Base-by-base conservation (phyloP, 768 basidiomycete species). In the Suillus alpinus region DNA sequence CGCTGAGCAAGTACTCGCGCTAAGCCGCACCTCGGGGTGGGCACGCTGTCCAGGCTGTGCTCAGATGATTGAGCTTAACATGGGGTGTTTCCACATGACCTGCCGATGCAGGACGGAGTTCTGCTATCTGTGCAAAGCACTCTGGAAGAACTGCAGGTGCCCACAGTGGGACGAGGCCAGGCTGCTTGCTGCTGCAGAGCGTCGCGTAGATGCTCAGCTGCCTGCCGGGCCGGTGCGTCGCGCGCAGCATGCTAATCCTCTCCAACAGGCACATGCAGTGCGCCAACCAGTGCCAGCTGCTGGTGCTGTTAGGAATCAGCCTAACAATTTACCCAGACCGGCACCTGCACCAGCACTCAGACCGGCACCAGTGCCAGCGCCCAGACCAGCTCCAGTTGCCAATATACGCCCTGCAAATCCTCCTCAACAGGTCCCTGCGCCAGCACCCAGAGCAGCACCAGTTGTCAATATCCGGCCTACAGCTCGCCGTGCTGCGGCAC, bases 121-220 rank as follows among this genome's bases (percentile, higher is more conserved):
- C 47, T 79, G 78, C 63, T 80, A 79, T 52, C 62, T 85, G 76
- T 79, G 85, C 76, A 56, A 78, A 76, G 79, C 66, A 26, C 74
- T 60, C 3, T 92, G 89, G 89, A 89, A 88, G 73, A 77, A 72
- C 1, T 92, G 90, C 64, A 14, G 0, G 0, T 91, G 89, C 63
- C 77, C 79, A 0, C 85, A 87, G 60, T 91, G 88, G 87, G 87
- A 89, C 23, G 89, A 89, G 65, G 36, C 31, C 3, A 58, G 63
- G 6, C 29, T 73, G 13, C 12, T 80, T 34, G 74, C 63, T 3
- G 79, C 75, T 4, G 86, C 85, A 0, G 74, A 78, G 59, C 73
- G 74, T 32, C 74, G 81, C 23, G 83, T 83, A 20, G 76, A 81
- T 39, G 67, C 70, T 10, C 72, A 69, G 32, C 60, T 80, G 44